A percentile compares a stretch with the other conserved stretches of the same genome.
These are phyloP conservation scores for Sporothrix mexicana DNA, from an alignment of 2,329 filamentous ascomycete species.

Conservation along the genomic window DNA sequence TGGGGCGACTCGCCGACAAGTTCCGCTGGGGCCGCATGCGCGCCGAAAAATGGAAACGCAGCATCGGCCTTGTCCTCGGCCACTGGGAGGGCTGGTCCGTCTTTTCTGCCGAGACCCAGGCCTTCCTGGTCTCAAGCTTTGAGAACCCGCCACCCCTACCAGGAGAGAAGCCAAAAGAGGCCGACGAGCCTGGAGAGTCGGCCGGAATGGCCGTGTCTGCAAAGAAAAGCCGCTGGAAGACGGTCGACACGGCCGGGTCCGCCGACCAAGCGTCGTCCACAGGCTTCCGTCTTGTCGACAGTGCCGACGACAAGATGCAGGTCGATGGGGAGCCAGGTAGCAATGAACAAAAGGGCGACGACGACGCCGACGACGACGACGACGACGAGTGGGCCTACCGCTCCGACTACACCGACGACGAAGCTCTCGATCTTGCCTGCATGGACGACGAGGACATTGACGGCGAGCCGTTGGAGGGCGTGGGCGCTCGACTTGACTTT, in stretches of 20 bases:
- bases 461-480: conserved; percentile 50
- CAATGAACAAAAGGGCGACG: not conserved
- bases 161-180: conserved; percentile 44
- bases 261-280: conserved; percentile 44
- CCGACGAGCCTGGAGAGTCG: not conserved
- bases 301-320: not conserved
- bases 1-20: conserved; percentile 75
- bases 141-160: conserved; percentile 65
- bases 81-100: conserved; percentile 75
- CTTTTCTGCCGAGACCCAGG: conserved; percentile 76
- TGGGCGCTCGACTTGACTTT: conserved; percentile 34
- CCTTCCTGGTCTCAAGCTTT: conserved; percentile 72
- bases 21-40: conserved; percentile 80
- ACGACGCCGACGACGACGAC: not conserved
- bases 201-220: conserved; percentile 41
- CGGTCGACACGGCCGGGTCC: conserved; percentile 50
- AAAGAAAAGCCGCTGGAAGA: conserved; percentile 57
- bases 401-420: conserved; percentile 41
- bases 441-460: conserved; percentile 54
- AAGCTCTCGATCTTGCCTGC: conserved; percentile 56
- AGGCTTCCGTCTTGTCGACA: conserved; percentile 9
- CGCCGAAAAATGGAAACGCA: conserved; percentile 83
- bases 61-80: conserved; percentile 69
- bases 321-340: not conserved
- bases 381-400: conserved; percentile 36